Evolutionary conservation across 1,284 basidiomycete species (phyloP).

Genomic region (Erythrobasidium hasegawianum): DNA sequence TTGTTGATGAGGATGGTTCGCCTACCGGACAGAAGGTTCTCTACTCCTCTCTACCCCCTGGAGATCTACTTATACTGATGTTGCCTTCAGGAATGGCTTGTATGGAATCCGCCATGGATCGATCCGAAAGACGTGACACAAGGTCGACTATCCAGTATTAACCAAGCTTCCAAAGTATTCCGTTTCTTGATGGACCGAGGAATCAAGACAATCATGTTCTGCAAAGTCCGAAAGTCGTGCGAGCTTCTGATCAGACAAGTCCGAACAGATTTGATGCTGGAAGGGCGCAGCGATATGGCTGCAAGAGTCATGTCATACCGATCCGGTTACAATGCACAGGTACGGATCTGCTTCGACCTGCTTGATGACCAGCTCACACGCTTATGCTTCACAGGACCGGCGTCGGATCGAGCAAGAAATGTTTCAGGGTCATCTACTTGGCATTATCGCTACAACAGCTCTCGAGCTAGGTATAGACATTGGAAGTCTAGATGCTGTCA

Average conservation of each 20-base stretch:
- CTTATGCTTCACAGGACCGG: conserved; percentile 60
- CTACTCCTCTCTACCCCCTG: conserved; percentile 13
- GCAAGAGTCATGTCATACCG: conserved; percentile 77
- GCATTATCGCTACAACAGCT: conserved; percentile 86
- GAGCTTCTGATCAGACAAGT: conserved; percentile 79
- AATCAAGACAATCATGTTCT: conserved; percentile 78
- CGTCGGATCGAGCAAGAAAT: conserved; percentile 79
- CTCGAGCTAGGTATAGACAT: conserved; percentile 89
- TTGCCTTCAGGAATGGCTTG: conserved; percentile 51
- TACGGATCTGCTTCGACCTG: conserved; percentile 44
- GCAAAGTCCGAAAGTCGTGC: conserved; percentile 76
- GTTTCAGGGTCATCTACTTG: conserved; percentile 71
- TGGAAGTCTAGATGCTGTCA: conserved; percentile 78
- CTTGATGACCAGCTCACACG: neutral
- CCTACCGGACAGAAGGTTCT: conserved; percentile 69
- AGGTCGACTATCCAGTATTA: conserved; percentile 62
- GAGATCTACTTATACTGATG: conserved; percentile 51
- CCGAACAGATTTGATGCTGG: conserved; percentile 65
- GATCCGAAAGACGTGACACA: conserved; percentile 60
- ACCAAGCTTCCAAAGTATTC: conserved; percentile 72
- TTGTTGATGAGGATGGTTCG: conserved; percentile 75
- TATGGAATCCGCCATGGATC: conserved; percentile 70
- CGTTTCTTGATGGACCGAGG: conserved; percentile 76
- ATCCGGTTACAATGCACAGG: conserved; percentile 66
- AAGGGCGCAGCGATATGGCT: conserved; percentile 72